A percentile compares a stretch with the other conserved stretches of the same genome.
Conservation (phyloP, 441 rosid species). For the Eutrema salsugineum region DNA sequence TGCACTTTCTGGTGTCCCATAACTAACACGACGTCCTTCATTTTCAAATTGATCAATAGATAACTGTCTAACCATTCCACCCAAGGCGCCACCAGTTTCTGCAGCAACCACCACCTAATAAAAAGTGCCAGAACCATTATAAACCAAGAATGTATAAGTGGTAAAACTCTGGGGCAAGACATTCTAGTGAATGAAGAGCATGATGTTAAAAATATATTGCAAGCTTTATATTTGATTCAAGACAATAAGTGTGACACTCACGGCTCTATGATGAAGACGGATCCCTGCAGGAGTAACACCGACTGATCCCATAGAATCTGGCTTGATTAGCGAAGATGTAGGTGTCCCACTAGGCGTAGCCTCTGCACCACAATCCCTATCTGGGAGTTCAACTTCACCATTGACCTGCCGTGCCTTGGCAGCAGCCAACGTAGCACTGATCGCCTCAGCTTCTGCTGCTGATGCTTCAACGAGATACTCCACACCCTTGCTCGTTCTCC, state of each 20-base stretch:
- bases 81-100: constrained; percentile 97
- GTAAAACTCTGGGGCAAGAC: not conserved
- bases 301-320: constrained; percentile 70
- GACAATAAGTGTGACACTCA: constrained; percentile 39
- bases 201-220: not conserved
- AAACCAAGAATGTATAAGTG: constrained; percentile 19
- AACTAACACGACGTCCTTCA: constrained; percentile 95
- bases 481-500: constrained; percentile 92
- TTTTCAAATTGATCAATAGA: constrained; percentile 98
- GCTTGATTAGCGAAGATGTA: constrained; percentile 63
- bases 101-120: constrained; percentile 94
- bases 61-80: constrained; percentile 95
- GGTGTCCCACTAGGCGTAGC: constrained; percentile 94
- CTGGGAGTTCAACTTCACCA: constrained; percentile 92
- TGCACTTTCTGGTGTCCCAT: constrained; percentile 96
- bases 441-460: constrained; percentile 99
- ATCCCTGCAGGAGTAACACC: constrained; percentile 70
- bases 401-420: constrained; percentile 96
- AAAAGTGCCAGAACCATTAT: constrained; percentile 19
- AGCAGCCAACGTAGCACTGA: constrained; percentile 95
- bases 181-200: constrained; percentile 10
- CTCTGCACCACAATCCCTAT: constrained; percentile 87
- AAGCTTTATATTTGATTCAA: constrained; percentile 7
- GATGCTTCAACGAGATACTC: constrained; percentile 99
- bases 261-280: constrained; percentile 97